Evolutionary conservation across 345 rosid genomes (phyloP), one percentile per base, ranked within the genome.

Genomic region (Adansonia digitata): DNA sequence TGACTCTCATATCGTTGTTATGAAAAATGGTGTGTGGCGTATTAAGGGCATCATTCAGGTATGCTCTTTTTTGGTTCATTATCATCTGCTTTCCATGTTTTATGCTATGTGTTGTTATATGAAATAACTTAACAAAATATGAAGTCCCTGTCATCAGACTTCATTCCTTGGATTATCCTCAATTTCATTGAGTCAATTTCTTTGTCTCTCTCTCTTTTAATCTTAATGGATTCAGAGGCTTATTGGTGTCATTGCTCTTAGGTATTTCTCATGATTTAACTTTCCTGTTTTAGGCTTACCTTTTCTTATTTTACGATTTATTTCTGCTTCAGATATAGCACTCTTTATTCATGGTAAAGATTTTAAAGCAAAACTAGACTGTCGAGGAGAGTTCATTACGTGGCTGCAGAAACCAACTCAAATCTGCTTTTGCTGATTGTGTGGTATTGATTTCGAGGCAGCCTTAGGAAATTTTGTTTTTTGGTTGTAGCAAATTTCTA

Each of bases 11-110:
- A 89, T 94, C 59, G 97, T 94, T 39, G 88, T 91, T 34, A 79
- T 86, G 85, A 92, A 91, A 82, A 85, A 89, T 40, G 98, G 98
- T n/a, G 97, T 83, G 17, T 94, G 98, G 97, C 98, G 98, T 56
- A 75, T 94, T 88, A 94, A 94, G 85, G 98, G 98, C 84, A 88
- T 94, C 68, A 92, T 92, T 82, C 98, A 94, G 97, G 98, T 94
- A 80, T 68, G 69, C 63, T 67, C 53, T 43, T n/a, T 48, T 75
- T 72, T 61, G 52, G 15, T 73, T 39, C 45, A 24, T 14, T 9
- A 61, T 69, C 39, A 34, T 20, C 24, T 65, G 62, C 42, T 52
- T 24, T 75, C 51, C 39, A 65, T 69, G 10, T 56, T 69, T 72
- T 37, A 55, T 35, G 69, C n/a, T n/a, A n/a, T 53, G 9, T 39